Evolutionary conservation across 805 yeast genomes (phyloP), one percentile per base, ranked within the genome.

Genomic region (Metschnikowia cubensis): DNA sequence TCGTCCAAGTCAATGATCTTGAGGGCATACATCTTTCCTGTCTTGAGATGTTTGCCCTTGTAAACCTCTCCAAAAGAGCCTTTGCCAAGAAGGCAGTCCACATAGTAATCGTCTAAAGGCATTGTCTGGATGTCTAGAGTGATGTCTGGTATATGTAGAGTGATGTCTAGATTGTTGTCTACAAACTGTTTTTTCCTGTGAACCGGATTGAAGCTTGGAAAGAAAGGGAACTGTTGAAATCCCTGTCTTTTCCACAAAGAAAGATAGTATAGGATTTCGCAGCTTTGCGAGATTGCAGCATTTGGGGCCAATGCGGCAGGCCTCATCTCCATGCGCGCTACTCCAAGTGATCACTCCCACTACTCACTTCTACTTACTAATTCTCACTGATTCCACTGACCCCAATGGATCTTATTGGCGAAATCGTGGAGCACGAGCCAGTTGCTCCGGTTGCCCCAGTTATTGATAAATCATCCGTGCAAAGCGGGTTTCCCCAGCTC

Each of bases 41-140:
- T 74, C 14, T 52, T 53, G 47, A 42, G 37, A 56, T 42, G 52
- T 6, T 35, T 49, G 40, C 89, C 94, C 59, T 75, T 80, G 63
- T 82, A 89, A 36, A 89, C 96, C 61, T 87, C 92, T 14, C 96
- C 96, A 71, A 89, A 89, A 56, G 86, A 86, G 0, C 96, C 96
- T 50, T 81, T 75, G 0, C 96, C 96, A 13, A 89, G 51, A 6
- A 51, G 25, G 43, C 51, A 38, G 34, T 55, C 57, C 17, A 55
- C 50, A n/a, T 53, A 46, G 49, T 51, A 57, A 38, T 57, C 59
- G 47, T 51, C 54, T 32, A 46, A 48, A 13, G 60, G 53, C 60
- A 57, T 56, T 29, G 36, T 34, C 21, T 18, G 6, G 34, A 40
- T 25, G 18, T 35, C 29, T 25, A 25, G 29, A 25, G 11, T 25